These are phyloP conservation scores for Cercospora berteroae DNA, from an alignment of 2,329 filamentous ascomycete genomes.

Conservation along the genomic window DNA sequence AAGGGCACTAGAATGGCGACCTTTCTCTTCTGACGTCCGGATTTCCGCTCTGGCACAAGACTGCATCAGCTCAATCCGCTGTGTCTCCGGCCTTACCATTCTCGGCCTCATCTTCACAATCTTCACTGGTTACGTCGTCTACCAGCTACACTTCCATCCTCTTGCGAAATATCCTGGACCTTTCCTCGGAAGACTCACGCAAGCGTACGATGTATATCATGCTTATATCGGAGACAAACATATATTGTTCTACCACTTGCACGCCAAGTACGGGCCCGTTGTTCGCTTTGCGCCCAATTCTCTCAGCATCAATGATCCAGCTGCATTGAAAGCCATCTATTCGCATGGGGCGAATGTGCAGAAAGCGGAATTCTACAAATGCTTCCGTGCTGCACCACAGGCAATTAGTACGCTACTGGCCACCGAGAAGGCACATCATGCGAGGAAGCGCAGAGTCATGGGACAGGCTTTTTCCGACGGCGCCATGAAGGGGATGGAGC, in stretches of 20 bases:
- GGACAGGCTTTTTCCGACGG: constrained; percentile 46
- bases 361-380: constrained; percentile 50
- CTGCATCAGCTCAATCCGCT: constrained; percentile 17
- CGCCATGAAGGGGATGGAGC: constrained; percentile 27
- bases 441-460: constrained; percentile 47
- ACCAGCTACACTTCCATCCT: constrained; percentile 30
- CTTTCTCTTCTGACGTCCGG: not conserved
- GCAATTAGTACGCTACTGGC: constrained; percentile 46
- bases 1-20: constrained; percentile 10
- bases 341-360: constrained; percentile 49
- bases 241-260: constrained; percentile 29
- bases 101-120: constrained; percentile 12
- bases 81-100: constrained; percentile 11
- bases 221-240: constrained; percentile 33
- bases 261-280: constrained; percentile 27
- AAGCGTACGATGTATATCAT: constrained; percentile 30
- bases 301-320: constrained; percentile 30
- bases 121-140: constrained; percentile 22
- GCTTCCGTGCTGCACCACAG: constrained; percentile 44
- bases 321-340: constrained; percentile 50
- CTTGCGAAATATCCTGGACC: constrained; percentile 32
- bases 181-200: constrained; percentile 26
- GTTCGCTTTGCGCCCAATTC: constrained; percentile 32
- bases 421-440: constrained; percentile 47
- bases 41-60: not conserved